These are phyloP conservation scores for Vigna unguiculata DNA, from an alignment of 306 rosid species.

Conservation along the genomic window DNA sequence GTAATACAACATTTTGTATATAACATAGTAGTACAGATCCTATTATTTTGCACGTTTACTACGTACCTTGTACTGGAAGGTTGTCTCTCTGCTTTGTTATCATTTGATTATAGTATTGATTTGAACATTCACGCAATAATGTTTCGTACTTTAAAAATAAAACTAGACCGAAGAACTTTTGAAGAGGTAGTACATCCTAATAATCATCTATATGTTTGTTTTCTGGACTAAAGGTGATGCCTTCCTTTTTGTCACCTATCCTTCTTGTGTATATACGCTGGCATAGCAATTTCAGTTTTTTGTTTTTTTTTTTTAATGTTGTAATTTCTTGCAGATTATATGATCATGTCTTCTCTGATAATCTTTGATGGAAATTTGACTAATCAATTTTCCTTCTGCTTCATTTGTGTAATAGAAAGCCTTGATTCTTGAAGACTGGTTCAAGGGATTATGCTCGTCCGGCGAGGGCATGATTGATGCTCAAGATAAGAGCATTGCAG, in stretches of 20 bases:
- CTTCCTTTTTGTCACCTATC: not conserved
- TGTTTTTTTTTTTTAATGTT: not conserved
- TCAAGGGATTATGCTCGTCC: constrained; percentile 62
- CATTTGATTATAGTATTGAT: too few relatives aligned
- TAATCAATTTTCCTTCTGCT: constrained; percentile 29
- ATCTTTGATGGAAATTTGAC: constrained; percentile 7
- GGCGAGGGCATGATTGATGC: constrained; percentile 51
- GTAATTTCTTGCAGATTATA: constrained; percentile 17
- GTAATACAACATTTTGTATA: too few relatives aligned
- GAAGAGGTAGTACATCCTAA: not conserved
- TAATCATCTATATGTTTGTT: too few relatives aligned
- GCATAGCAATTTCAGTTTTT: not conserved
- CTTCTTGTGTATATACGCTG: not conserved
- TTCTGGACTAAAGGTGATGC: not conserved
- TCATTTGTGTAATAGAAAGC: constrained; percentile 62
- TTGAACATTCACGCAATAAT: too few relatives aligned
- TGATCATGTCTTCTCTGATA: constrained; percentile 21
- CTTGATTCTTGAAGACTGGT: constrained; percentile 80
- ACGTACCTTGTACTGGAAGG: not conserved
- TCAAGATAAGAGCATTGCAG: constrained; percentile 53
- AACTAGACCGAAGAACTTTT: not conserved
- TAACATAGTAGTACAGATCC: too few relatives aligned
- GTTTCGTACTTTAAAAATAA: not conserved
- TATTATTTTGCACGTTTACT: not conserved
- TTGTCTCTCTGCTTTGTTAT: not conserved